Percentiles rank a stretch among this genome's conserved stretches.
phyloP scores from a whole-genome alignment of 805 yeast species.

The Candida ficus region DNA sequence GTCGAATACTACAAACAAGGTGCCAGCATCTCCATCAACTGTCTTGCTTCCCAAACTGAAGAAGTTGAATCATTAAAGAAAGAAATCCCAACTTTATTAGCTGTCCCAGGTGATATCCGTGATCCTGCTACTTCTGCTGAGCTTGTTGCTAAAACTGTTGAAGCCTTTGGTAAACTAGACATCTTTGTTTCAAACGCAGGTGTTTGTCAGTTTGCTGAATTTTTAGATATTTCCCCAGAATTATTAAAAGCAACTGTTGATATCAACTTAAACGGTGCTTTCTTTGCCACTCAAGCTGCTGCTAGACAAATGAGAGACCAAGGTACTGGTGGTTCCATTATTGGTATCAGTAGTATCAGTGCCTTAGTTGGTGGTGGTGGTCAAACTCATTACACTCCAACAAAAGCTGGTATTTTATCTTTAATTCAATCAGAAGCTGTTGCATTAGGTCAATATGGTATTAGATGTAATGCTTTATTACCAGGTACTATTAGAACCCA shows the following conservation, averaged over 20 bases:
- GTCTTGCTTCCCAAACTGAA: conserved; percentile 20
- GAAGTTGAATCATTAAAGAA: conserved; percentile 15
- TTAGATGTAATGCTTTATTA: conserved; percentile 39
- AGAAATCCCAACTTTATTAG: conserved; percentile 23
- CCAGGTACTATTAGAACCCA: conserved; percentile 42
- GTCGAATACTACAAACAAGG: conserved; percentile 37
- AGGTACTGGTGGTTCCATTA: conserved; percentile 43
- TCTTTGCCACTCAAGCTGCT: conserved; percentile 42
- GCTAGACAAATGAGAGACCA: conserved; percentile 40
- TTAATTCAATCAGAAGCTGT: conserved; percentile 40
- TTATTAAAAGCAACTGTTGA: conserved; percentile 30
- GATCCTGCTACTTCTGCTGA: conserved; percentile 32
- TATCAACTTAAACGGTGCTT: conserved; percentile 40
- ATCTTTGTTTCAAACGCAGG: conserved; percentile 44
- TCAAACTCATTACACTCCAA: conserved; percentile 43
- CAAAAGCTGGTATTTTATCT: conserved; percentile 41
- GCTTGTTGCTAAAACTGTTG: conserved; percentile 30
- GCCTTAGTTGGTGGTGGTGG: conserved; percentile 42
- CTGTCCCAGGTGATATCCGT: conserved; percentile 42
- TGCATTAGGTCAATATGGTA: conserved; percentile 38
- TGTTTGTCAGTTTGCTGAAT: conserved; percentile 36
- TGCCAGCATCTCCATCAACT: conserved; percentile 36
- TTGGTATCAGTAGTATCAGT: conserved; percentile 37
- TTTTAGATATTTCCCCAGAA: conserved; percentile 36
- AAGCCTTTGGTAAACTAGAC: conserved; percentile 34